Conservation (phyloP, 306 rosid species). For the Pterocarpus macrocarpus region DNA sequence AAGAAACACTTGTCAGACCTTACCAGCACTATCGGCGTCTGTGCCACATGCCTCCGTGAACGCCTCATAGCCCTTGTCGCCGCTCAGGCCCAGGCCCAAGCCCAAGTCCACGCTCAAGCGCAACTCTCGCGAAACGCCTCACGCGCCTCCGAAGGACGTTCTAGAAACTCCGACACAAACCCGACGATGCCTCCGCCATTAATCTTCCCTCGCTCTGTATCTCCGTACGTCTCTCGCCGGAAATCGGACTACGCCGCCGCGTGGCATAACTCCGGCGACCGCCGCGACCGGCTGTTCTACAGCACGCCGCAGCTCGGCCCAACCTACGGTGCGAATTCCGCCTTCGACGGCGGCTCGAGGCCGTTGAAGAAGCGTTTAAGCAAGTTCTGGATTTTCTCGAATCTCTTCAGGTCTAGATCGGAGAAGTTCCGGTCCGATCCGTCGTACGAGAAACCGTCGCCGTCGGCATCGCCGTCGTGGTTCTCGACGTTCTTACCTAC, state of each 20-base stretch:
- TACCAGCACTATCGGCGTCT: slow-evolving; percentile 80
- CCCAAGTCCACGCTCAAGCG: slow-evolving; percentile 58
- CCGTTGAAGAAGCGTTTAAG: slow-evolving; percentile 60
- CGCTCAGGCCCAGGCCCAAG: slow-evolving; percentile 68
- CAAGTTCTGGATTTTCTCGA: slow-evolving; percentile 59
- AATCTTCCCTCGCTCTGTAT: slow-evolving; percentile 87
- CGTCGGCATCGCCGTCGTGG: slow-evolving; percentile 72
- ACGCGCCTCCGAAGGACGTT: slow-evolving; percentile 55
- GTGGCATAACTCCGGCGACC: slow-evolving; percentile 43
- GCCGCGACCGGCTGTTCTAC: slow-evolving; percentile 59
- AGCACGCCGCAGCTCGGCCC: slow-evolving; percentile 94
- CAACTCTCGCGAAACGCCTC: slow-evolving; percentile 54
- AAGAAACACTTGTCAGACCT: slow-evolving; percentile 70
- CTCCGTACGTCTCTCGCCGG: slow-evolving; percentile 82
- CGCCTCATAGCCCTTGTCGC: slow-evolving; percentile 66
- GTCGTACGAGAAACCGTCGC: slow-evolving; percentile 48
- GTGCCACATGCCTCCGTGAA: slow-evolving; percentile 89
- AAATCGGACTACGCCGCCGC: slow-evolving; percentile 67
- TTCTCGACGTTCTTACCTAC: slow-evolving; percentile 63
- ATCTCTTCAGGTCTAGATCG: slow-evolving; percentile 66
- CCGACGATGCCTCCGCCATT: slow-evolving; percentile 57
- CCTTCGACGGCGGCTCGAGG: slow-evolving; percentile 6
- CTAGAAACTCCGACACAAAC: slow-evolving; percentile 57
- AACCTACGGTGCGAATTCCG: slow-evolving; percentile 31
- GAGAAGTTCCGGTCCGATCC: slow-evolving; percentile 64